phyloP scores from a whole-genome alignment of 208 protist species.

The Leishmania lainsoni region DNA sequence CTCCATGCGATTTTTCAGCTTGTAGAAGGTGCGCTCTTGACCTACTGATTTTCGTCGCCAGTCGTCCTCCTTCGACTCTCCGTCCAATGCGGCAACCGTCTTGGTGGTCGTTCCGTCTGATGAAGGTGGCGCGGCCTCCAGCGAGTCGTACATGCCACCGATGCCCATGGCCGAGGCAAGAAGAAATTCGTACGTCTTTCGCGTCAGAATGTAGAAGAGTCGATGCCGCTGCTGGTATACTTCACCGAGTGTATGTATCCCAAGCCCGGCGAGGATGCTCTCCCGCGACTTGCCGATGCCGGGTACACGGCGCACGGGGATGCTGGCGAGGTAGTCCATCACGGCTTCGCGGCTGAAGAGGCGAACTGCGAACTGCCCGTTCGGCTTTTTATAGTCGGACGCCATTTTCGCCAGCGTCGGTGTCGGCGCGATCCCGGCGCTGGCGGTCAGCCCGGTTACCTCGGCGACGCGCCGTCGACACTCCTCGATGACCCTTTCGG shows the following conservation, averaged over 20 bases:
- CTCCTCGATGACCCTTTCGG: conserved; percentile 48
- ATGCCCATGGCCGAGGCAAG: conserved; percentile 54
- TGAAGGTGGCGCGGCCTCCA: not conserved
- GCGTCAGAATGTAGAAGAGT: conserved; percentile 56
- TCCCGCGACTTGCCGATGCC: conserved; percentile 70
- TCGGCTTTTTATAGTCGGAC: conserved; percentile 92
- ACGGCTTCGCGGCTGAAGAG: conserved; percentile 59
- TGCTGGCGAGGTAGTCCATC: conserved; percentile 44
- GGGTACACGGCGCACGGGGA: conserved; percentile 55
- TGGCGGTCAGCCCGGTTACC: conserved; percentile 70
- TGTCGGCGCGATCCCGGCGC: conserved; percentile 81
- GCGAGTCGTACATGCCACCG: conserved; percentile 46
- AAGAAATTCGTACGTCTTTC: conserved; percentile 72
- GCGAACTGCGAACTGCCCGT: conserved; percentile 81
- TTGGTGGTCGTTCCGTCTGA: not conserved
- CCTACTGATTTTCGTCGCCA: conserved; percentile 71
- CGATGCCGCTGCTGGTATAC: conserved; percentile 59
- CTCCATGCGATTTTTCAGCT: conserved; percentile 40
- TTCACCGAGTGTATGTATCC: conserved; percentile 55
- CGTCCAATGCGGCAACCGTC: not conserved
- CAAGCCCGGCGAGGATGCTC: conserved; percentile 46
- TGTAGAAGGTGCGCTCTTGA: conserved; percentile 69
- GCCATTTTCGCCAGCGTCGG: conserved; percentile 86
- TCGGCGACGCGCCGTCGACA: conserved; percentile 49
- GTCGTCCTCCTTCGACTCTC: conserved; percentile 12